Evolutionary conservation across 1,284 basidiomycete genomes (phyloP).

Genomic region (Cutaneotrichosporon daszewskae): DNA sequence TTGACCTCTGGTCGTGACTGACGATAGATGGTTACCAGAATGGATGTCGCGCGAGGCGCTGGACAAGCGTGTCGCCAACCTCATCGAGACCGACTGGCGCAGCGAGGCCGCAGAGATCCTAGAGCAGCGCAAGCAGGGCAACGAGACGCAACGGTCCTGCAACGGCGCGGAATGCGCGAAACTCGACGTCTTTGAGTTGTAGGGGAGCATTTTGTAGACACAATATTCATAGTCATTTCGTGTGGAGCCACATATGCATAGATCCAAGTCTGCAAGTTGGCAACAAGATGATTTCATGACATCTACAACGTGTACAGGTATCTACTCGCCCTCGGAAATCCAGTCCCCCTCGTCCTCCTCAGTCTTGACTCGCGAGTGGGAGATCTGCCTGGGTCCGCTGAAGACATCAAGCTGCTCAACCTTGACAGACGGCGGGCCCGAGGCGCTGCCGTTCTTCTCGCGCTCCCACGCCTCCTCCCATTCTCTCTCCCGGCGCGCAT

Average conservation of each 20-base stretch:
- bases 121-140: constrained; percentile 3
- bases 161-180: no score
- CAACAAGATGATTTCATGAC: no score
- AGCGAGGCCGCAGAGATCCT: constrained; percentile 9
- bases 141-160: no score
- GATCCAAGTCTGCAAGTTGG: no score
- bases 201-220: no score
- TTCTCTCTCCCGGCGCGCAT: no score
- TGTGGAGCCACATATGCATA: no score
- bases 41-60: constrained; percentile 15
- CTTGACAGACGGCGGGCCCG: neutral
- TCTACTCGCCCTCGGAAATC: neutral
- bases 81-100: constrained; percentile 20
- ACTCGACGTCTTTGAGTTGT: no score
- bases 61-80: constrained; percentile 14
- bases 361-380: neutral
- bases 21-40: neutral
- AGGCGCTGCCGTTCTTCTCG: neutral
- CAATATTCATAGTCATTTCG: no score
- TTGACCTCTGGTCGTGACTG: neutral
- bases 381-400: no score
- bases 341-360: neutral
- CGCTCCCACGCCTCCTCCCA: neutral
- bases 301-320: no score
- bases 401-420: neutral